Base-by-base conservation (phyloP, 768 basidiomycete species). In the Boletellus ananas region DNA sequence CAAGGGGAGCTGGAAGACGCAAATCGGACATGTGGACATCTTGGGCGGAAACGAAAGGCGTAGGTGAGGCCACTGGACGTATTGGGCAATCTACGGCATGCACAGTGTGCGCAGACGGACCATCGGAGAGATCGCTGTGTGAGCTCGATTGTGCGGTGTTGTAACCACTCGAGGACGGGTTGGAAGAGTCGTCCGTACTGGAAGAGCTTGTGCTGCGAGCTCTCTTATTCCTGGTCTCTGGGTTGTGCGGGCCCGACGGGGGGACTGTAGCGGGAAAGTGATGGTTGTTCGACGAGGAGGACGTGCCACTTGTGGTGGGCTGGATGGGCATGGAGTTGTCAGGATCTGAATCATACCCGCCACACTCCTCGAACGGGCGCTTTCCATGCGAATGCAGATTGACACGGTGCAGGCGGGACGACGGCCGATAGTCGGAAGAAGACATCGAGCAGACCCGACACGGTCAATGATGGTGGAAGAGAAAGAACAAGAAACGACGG, bases 161-260 rank as follows among this genome's bases (percentile, higher is more conserved):
- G 54, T 63, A 65, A 14, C 69, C 61, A 13, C 73, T 74, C 6
- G 73, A 72, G 4, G 74, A 70, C 43, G 69, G 67, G 23, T 50
- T 51, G 29, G 70, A 69, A 4, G 58, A 61, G 51, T 47, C 53
- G 36, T 68, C 68, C 47, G 70, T 71, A n/a, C 65, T 67, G 39
- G 74, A 73, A 31, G 73, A 77, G 52, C 74, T 77, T 31, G 74
- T 76, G 52, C 81, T 82, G 40, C 81, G 68, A 4, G 82, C 78
- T 29, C 82, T 68, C 65, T 83, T 83, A 53, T 76, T 81, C 50
- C 79, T 76, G 47, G 79, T 72, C 56, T 77, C 76, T 41, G 73
- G 70, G 57, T 70, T 69, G 45, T 61, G 70, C 64, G 59, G 57
- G 60, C 47, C 45, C 34, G 43, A 20, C 5, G 48, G 34, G 3